Base-by-base conservation (phyloP, 768 basidiomycete species). In the Cystobasidium tubakii region DNA sequence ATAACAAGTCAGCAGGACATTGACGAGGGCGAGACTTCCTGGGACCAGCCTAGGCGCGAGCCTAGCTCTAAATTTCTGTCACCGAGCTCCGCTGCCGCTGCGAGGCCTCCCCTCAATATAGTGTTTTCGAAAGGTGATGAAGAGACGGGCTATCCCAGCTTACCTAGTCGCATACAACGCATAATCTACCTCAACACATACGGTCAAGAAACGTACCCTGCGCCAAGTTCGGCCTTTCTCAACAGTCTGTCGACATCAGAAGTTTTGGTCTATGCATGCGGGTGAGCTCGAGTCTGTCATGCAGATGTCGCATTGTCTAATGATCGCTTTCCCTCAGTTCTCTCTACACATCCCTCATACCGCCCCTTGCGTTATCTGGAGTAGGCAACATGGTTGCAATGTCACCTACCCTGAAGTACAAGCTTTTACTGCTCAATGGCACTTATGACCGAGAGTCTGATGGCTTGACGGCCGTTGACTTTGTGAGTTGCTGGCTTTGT, bases 181-280 rank as follows among this genome's bases (percentile, higher is more conserved):
- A 74, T 78, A 25, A 76, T 78, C 23, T 78, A 78, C 70, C 73
- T 78, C 25, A 73, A 73, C 39, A 62, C 76, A 9, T 76, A 73
- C 29, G 78, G 78, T 17, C 29, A 12, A 46, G 78, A 78, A 57
- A 78, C 75, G 27, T 74, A 27, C 34, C 78, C 78, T 4, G 57
- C 75, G 15, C 76, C 78, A 10, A 76, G 76, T 65, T 69, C 72
- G 0, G 10, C 66, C 7, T 74, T 75, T 34, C n/a, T 76, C 19
- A 72, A 74, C 21, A 66, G 73, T 21, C 43, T 78, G n/a, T n/a
- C 42, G 3, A 63, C 69, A 25, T 73, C 71, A 3, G 42, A 62
- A 74, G 75, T 21, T 23, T 57, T 75, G 15, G 57, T 54, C 25
- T 73, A 44, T 55, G 29, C 60, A 12, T 66, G 50, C 21, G 15